A percentile compares a stretch with the other conserved stretches of the same genome.
phyloP scores from a whole-genome alignment of 495 filamentous ascomycete genomes.

The Thermothielavioides terrestris region DNA sequence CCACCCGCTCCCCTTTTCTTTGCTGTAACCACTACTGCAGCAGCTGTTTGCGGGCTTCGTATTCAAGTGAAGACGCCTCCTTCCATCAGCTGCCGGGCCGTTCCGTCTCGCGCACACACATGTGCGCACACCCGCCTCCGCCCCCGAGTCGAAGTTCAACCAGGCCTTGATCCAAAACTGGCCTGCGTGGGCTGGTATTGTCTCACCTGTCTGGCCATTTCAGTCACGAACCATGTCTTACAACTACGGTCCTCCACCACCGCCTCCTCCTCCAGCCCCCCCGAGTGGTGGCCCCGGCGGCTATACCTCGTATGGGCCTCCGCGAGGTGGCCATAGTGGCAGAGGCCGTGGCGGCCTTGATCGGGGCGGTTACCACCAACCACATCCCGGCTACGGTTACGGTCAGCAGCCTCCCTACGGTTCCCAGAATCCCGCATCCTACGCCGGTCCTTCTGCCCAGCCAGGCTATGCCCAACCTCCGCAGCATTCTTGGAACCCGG shows the following conservation, averaged over 20 bases:
- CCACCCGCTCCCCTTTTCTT: background rate
- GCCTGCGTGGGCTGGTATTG: background rate
- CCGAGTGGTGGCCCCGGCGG: conserved; percentile 17
- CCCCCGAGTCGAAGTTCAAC: conserved; percentile 7
- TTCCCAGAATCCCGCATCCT: conserved; percentile 15
- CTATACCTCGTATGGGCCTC: conserved; percentile 32
- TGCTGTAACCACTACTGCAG: background rate
- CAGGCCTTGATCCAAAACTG: conserved; percentile 1
- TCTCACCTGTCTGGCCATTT: background rate
- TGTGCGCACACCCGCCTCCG: too few species aligned
- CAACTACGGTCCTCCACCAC: conserved; percentile 47
- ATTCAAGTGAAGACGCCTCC: conserved; percentile 18
- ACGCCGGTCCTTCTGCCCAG: conserved; percentile 19
- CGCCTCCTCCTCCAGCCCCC: conserved; percentile 40
- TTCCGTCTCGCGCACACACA: too few species aligned
- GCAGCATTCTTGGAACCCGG: conserved; percentile 22
- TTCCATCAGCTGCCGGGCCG: background rate
- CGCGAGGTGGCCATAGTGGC: conserved; percentile 22
- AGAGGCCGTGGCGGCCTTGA: conserved; percentile 31
- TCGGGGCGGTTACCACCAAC: conserved; percentile 28
- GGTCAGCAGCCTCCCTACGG: conserved; percentile 20
- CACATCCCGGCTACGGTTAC: conserved; percentile 19
- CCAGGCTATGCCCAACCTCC: conserved; percentile 15
- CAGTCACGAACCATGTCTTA: conserved; percentile 32
- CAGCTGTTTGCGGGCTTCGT: background rate